These are phyloP conservation scores for Phellinidium pouzarii DNA, from an alignment of 1,284 basidiomycete species.

Conservation along the genomic window DNA sequence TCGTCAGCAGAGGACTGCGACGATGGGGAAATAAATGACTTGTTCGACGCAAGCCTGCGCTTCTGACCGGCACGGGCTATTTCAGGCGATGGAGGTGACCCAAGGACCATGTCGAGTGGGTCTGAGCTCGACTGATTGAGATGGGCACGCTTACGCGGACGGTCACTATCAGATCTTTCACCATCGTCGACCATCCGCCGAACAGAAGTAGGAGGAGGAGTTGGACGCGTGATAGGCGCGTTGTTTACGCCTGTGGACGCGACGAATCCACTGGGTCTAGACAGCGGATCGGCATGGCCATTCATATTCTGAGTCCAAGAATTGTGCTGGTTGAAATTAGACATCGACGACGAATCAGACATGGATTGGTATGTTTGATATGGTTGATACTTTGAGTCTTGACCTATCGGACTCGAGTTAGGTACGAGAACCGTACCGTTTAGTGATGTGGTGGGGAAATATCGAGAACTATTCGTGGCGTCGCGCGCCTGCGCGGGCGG, in stretches of 20 bases:
- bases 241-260: slow-evolving; percentile 27
- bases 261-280: slow-evolving; percentile 52
- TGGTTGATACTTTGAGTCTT: slow-evolving; percentile 30
- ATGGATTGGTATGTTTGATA: slow-evolving; percentile 17
- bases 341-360: slow-evolving; percentile 39
- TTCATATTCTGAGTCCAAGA: slow-evolving; percentile 33
- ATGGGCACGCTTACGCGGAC: slow-evolving; percentile 63
- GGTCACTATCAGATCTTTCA: slow-evolving; percentile 43
- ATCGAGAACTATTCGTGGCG: slow-evolving; percentile 41
- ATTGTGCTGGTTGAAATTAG: slow-evolving; percentile 32
- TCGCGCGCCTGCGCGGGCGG: slow-evolving; percentile 53
- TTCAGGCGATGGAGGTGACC: slow-evolving; percentile 46
- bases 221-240: slow-evolving; percentile 33
- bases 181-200: slow-evolving; percentile 32
- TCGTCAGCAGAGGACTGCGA: slow-evolving; percentile 58
- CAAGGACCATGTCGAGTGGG: slow-evolving; percentile 32
- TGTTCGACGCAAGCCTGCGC: slow-evolving; percentile 34
- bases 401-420: slow-evolving; percentile 56
- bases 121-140: slow-evolving; percentile 38
- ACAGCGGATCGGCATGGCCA: slow-evolving; percentile 47
- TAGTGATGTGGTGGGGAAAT: slow-evolving; percentile 33
- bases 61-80: slow-evolving; percentile 46
- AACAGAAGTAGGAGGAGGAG: slow-evolving; percentile 29
- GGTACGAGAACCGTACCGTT: slow-evolving; percentile 60
- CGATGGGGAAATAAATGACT: slow-evolving; percentile 31